Base-by-base conservation (phyloP, 2,329 filamentous ascomycete species). In the Aspergillus sp. region DNA sequence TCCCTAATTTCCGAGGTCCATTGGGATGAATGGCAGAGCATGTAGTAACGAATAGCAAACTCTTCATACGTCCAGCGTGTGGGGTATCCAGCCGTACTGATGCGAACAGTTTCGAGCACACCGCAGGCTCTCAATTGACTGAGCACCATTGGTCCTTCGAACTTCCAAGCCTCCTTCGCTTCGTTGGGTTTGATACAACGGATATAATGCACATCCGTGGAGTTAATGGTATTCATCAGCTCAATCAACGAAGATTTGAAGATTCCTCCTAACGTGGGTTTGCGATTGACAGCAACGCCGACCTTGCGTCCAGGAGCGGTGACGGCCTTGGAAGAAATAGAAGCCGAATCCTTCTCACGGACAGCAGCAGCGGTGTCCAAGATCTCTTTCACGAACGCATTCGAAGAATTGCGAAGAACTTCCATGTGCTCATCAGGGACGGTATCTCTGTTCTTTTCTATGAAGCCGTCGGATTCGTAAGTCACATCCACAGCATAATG, bases 171-270 rank as follows among this genome's bases (percentile, higher is more conserved):
- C 66, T 89, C 89, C 74, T 99, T 99, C 47, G 85, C 90, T 75
- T 99, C 94, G 70, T 99, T 99, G 30, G 94, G 94, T 76, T 99
- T 99, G 76, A 99, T 97, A 72, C 94, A 99, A 62, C 94, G 87
- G 68, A 99, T 99, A 74, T 99, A 99, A 74, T 99, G 94, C 17
- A 97, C 94, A 70, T 99, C 94, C 2, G 94, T 99, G 61, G 89
- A 92, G 73, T 95, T 96, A 74, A 99, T 99, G 4, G 94, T 99
- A 69, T 85, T 82, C 93, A 99, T 99, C 47, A 99, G 83, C 74
- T 99, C 94, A 63, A 99, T 97, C 65, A 99, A 79, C 8, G 94
- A 97, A 3, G 92, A 96, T 70, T 96, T 95, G 86, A 99, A 99
- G 61, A 99, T 99, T 56, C 94, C 94, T 73, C 94, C 94, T 26